These are phyloP conservation scores for Panicum miliaceum DNA, from an alignment of 176 grass and related monocot species.

Conservation along the genomic window DNA sequence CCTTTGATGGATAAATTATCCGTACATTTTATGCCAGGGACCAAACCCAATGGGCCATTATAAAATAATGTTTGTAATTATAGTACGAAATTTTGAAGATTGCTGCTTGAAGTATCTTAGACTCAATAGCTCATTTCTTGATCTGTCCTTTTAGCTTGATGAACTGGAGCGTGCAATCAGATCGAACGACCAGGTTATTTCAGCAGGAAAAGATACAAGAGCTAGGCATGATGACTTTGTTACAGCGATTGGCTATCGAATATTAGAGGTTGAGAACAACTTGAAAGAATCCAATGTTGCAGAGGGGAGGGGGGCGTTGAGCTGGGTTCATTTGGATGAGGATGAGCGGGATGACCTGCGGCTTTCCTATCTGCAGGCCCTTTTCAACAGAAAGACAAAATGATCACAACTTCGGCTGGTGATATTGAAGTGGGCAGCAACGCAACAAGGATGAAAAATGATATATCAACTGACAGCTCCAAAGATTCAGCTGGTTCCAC, in stretches of 20 bases:
- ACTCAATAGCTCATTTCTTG: constrained; percentile 7
- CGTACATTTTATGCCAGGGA: neutral
- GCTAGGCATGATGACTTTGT: constrained; percentile 70
- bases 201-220: constrained; percentile 67
- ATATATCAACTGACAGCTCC: constrained; percentile 53
- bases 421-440: constrained; percentile 52
- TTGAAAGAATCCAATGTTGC: constrained; percentile 61
- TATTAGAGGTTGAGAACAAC: constrained; percentile 72
- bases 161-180: constrained; percentile 69
- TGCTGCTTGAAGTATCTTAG: neutral
- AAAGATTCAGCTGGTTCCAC: constrained; percentile 64
- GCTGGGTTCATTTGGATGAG: constrained; percentile 78
- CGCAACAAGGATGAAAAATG: constrained; percentile 51
- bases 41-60: constrained; percentile 32
- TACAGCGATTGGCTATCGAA: constrained; percentile 65
- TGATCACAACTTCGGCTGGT: constrained; percentile 38
- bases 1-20: neutral
- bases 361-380: constrained; percentile 63
- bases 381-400: constrained; percentile 45
- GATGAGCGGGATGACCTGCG: constrained; percentile 73
- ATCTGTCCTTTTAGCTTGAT: constrained; percentile 67
- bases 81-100: neutral
- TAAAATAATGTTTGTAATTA: neutral
- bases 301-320: constrained; percentile 44
- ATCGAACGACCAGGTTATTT: constrained; percentile 55